These are phyloP conservation scores for Fraxinus angustifolia DNA, from an alignment of 305 asterid species.

Conservation along the genomic window DNA sequence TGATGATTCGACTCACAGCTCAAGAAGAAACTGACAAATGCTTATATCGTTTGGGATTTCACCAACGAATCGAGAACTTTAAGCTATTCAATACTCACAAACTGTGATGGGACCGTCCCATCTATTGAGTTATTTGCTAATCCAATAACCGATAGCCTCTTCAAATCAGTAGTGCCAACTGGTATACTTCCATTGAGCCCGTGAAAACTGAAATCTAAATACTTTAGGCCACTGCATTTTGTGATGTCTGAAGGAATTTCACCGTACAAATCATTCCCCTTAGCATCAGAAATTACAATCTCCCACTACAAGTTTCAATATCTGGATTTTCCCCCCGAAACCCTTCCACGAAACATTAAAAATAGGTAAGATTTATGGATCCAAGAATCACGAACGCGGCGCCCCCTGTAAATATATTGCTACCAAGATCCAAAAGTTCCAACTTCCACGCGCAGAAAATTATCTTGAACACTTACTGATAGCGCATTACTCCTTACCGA, in stretches of 20 bases:
- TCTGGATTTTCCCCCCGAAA: slow-evolving; percentile 54
- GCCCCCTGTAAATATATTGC: slow-evolving; percentile 51
- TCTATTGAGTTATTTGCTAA: slow-evolving; percentile 57
- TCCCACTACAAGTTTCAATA: slow-evolving; percentile 39
- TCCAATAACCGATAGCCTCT: slow-evolving; percentile 51
- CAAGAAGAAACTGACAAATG: slow-evolving; percentile 73
- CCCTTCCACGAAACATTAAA: slow-evolving; percentile 62
- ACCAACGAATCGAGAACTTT: slow-evolving; percentile 71
- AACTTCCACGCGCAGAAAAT: slow-evolving; percentile 49
- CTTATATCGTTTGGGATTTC: slow-evolving; percentile 63
- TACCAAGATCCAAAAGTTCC: slow-evolving; percentile 74
- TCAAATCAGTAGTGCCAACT: slow-evolving; percentile 48
- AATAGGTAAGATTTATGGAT: slow-evolving; percentile 42
- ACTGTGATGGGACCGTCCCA: slow-evolving; percentile 58
- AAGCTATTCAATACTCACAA: slow-evolving; percentile 75
- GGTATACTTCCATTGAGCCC: slow-evolving; percentile 64
- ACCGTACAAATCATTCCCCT: slow-evolving; percentile 55
- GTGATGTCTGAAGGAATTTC: slow-evolving; percentile 52
- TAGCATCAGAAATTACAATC: slow-evolving; percentile 54
- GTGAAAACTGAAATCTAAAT: slow-evolving; percentile 73
- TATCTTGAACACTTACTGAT: slow-evolving; percentile 53
- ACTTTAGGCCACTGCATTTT: slow-evolving; percentile 59
- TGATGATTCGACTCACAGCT: slow-evolving; percentile 53
- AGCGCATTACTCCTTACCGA: slow-evolving; percentile 71
- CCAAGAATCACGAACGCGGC: slow-evolving; percentile 56